A percentile compares a stretch with the other conserved stretches of the same genome.
Conservation (phyloP, 331 rosid species). For the Telfairia occidentalis region DNA sequence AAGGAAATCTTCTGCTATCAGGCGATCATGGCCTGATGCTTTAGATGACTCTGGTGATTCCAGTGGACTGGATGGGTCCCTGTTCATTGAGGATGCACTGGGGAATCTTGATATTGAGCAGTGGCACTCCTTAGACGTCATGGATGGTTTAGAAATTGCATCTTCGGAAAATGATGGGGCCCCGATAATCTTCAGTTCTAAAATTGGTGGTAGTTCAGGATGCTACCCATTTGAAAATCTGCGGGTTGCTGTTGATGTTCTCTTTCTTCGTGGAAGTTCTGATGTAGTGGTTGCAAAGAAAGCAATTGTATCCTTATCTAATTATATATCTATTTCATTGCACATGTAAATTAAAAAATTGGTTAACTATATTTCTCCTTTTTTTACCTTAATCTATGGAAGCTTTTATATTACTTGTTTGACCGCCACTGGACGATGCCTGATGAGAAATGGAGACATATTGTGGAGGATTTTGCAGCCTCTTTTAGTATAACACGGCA, state of each 20-base stretch:
- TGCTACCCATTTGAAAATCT: constrained; percentile 82
- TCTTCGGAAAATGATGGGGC: constrained; percentile 46
- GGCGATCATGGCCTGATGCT: constrained; percentile 88
- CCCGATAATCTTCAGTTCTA: constrained; percentile 36
- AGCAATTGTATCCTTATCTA: constrained; percentile 83
- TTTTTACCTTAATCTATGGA: constrained; percentile 6
- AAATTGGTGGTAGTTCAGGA: constrained; percentile 40
- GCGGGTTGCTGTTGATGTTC: constrained; percentile 72
- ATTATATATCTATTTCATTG: background rate
- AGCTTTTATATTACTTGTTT: constrained; percentile 87
- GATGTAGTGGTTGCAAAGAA: constrained; percentile 79
- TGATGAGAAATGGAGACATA: constrained; percentile 70
- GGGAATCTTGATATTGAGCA: constrained; percentile 63
- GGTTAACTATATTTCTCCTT: background rate
- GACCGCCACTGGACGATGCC: constrained; percentile 89
- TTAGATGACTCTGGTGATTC: constrained; percentile 48
- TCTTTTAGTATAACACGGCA: constrained; percentile 63
- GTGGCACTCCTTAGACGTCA: constrained; percentile 24
- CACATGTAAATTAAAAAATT: background rate
- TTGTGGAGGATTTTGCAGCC: constrained; percentile 75
- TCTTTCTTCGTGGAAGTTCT: constrained; percentile 77
- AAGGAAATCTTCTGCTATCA: constrained; percentile 67
- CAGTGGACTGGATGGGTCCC: constrained; percentile 50
- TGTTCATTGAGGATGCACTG: constrained; percentile 91
- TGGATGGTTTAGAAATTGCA: constrained; percentile 50